phyloP scores from a whole-genome alignment of 2,329 filamentous ascomycete species.

The Curvularia spicifera region DNA sequence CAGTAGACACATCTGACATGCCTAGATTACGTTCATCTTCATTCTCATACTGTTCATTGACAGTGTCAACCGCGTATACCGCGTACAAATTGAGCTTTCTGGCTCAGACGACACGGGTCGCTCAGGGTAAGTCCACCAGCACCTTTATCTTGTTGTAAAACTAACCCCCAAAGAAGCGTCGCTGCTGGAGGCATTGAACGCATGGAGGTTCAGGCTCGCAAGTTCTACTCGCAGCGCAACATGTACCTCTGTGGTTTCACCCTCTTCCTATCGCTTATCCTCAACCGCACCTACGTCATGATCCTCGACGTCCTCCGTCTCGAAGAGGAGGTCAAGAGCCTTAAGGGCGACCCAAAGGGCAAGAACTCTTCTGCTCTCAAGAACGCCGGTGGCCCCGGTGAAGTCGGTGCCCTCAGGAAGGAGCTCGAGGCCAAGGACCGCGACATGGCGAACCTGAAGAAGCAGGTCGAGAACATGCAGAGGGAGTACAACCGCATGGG shows the following conservation, averaged over 20 bases:
- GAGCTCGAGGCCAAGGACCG: conserved; percentile 75
- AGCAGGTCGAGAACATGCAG: conserved; percentile 83
- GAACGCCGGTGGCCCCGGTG: conserved; percentile 73
- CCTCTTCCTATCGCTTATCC: conserved; percentile 96
- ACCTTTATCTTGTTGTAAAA: neutral
- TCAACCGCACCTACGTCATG: conserved; percentile 98
- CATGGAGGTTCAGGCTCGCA: conserved; percentile 97
- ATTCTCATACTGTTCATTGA: conserved; percentile 98
- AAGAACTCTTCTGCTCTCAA: conserved; percentile 69
- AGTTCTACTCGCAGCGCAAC: conserved; percentile 99
- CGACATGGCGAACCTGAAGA: conserved; percentile 87
- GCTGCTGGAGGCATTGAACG: conserved; percentile 83
- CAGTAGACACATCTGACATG: conserved; percentile 18
- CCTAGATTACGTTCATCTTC: conserved; percentile 93
- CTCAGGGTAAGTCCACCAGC: conserved; percentile 55
- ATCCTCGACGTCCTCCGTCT: conserved; percentile 90
- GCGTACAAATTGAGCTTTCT: conserved; percentile 87
- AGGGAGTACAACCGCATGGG: conserved; percentile 85
- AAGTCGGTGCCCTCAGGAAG: conserved; percentile 73
- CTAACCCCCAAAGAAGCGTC: conserved; percentile 54
- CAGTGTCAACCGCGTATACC: conserved; percentile 94
- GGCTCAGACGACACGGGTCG: conserved; percentile 69
- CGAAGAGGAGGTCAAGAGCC: conserved; percentile 86
- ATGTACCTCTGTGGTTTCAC: conserved; percentile 99
- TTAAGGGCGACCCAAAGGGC: conserved; percentile 69